A percentile compares a stretch with the other conserved stretches of the same genome.
Evolutionary conservation across 208 protist genomes (phyloP).

Genomic region (Acanthamoeba triangularis): DNA sequence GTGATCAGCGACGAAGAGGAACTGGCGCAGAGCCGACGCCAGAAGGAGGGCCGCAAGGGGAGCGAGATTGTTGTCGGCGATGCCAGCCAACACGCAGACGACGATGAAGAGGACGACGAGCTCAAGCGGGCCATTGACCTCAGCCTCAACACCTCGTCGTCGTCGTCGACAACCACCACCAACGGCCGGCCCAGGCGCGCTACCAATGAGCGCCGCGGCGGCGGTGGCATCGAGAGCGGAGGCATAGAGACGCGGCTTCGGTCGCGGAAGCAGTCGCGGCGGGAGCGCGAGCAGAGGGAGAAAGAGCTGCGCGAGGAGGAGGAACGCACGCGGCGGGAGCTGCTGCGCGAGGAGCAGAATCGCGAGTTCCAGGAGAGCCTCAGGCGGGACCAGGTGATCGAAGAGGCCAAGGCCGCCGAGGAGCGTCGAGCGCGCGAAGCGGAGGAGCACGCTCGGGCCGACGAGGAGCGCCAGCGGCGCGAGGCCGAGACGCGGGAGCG

Average conservation of each 20-base stretch:
- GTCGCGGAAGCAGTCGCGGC: not conserved
- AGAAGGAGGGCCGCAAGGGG: not conserved
- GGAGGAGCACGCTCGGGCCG: not conserved
- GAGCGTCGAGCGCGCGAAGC: not conserved
- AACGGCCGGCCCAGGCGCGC: not conserved
- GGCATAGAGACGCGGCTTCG: not conserved
- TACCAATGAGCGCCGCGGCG: not conserved
- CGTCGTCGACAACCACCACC: not conserved
- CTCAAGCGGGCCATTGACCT: not conserved
- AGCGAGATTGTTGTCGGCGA: not conserved
- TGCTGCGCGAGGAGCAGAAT: not conserved
- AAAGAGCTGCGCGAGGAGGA: not conserved
- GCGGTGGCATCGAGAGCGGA: no score
- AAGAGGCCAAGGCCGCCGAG: not conserved
- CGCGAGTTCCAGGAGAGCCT: slow-evolving; percentile 24
- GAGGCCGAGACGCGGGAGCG: not conserved
- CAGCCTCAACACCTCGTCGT: not conserved
- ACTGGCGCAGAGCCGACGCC: not conserved
- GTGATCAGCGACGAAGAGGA: slow-evolving; percentile 18
- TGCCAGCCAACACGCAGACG: not conserved
- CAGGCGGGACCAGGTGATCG: not conserved
- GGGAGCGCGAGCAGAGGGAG: not conserved
- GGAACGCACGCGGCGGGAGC: not conserved
- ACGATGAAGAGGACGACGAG: not conserved
- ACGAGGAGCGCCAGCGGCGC: not conserved